Evolutionary conservation across 805 yeast genomes (phyloP).

Genomic region (Schizosaccharomyces japonicus): DNA sequence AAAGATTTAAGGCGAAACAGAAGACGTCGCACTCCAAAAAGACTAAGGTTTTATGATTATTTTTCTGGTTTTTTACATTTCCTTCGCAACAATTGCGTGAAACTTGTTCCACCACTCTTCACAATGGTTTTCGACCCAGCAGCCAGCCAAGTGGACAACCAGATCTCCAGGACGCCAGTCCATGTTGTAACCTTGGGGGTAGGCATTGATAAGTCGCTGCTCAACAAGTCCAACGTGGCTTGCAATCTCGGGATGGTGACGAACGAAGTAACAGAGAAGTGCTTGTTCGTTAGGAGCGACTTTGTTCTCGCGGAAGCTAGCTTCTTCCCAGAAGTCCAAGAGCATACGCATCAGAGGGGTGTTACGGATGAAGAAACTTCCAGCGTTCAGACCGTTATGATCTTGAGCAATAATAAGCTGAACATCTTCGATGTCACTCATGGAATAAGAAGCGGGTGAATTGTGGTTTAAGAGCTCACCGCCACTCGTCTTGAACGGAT

Average conservation of each 20-base stretch:
- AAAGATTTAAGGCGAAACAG: no score
- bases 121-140: constrained; percentile 9
- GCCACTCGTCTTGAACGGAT: constrained; percentile 6
- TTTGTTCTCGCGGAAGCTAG: constrained; percentile 58
- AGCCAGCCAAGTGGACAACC: constrained; percentile 12
- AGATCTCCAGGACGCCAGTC: constrained; percentile 10
- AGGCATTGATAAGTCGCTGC: constrained; percentile 10
- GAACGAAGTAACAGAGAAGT: constrained; percentile 38
- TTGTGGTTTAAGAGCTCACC: constrained; percentile 6
- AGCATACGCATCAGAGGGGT: constrained; percentile 49
- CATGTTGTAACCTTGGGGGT: constrained; percentile 8
- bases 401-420: constrained; percentile 52
- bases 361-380: constrained; percentile 48
- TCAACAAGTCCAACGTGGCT: constrained; percentile 10
- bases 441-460: constrained; percentile 7
- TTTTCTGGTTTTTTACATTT: no score
- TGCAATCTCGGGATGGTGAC: constrained; percentile 8
- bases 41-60: no score
- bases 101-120: neutral
- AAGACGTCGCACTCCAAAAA: no score
- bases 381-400: constrained; percentile 68
- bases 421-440: constrained; percentile 20
- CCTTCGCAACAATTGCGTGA: no score
- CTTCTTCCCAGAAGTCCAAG: constrained; percentile 71
- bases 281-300: constrained; percentile 76